Conservation (phyloP, 139 green algal genomes). For the Chlamydomonas sphaeroides region DNA sequence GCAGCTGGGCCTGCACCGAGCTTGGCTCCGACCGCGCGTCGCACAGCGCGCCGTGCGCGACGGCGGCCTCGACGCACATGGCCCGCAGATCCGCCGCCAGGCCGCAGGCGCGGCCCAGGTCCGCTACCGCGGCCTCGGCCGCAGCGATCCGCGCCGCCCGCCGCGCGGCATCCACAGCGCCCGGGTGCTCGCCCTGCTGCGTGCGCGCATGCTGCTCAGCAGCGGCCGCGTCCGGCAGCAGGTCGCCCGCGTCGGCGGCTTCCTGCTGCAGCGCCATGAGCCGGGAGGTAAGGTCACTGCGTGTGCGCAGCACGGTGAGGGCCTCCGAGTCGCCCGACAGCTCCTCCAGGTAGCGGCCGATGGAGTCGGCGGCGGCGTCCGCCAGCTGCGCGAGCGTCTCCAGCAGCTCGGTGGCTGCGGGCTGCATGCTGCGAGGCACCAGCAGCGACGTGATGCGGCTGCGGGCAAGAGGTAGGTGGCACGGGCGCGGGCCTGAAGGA, state of each 20-base stretch:
- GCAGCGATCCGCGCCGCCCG: background rate
- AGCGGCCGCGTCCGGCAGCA: too few species aligned
- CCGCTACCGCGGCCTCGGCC: background rate
- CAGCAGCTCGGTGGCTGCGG: background rate
- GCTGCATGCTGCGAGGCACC: background rate
- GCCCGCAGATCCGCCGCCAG: conserved; percentile 1
- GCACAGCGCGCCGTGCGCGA: background rate
- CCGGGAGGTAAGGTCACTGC: background rate
- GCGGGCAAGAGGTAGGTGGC: too few species aligned
- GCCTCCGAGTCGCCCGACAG: background rate
- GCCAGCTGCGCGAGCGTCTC: background rate
- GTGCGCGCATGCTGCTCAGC: too few species aligned
- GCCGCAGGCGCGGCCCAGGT: conserved; percentile 4
- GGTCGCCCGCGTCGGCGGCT: background rate
- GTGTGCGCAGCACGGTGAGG: background rate
- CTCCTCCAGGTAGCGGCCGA: conserved; percentile 8
- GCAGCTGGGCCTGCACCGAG: background rate
- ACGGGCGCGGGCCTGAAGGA: too few species aligned
- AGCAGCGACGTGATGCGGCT: background rate
- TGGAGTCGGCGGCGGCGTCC: background rate
- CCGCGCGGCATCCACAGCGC: background rate
- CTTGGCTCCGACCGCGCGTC: background rate
- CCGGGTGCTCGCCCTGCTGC: background rate
- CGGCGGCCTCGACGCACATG: conserved; percentile 3
- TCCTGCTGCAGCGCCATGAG: conserved; percentile 12